Base-by-base conservation (phyloP, 2,329 filamentous ascomycete species). In the Aspergillus sojae region DNA sequence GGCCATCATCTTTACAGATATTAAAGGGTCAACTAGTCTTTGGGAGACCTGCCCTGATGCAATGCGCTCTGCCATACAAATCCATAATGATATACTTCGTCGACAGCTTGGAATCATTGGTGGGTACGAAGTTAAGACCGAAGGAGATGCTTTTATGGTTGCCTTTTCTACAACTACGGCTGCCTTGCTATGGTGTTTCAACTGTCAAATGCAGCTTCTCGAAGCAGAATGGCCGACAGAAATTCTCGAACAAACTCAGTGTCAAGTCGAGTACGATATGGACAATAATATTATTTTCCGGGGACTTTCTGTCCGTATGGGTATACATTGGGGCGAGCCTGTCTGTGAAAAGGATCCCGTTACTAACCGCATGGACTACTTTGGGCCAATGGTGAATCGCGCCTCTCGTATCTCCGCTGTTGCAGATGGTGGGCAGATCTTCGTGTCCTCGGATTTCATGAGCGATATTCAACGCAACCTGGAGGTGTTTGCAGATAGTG, bases 131-230 rank as follows among this genome's bases (percentile, higher is more conserved):
- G 95, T 99, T 78, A 99, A 99, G 84, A 99, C 95, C 21, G 95
- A 99, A 92, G 95, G 95, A 70, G 95, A 99, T 79, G 95, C 95
- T 10, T 99, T 99, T 74, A 98, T 99, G 94, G 95, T 99, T 36
- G 96, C 94, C 11, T 99, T 99, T 79, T 92, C 94, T 1, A 98
- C 95, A 0, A 93, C 95, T 2, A 98, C 95, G 1, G 95, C 94
- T 10, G 95, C 95, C 5, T 81, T 99, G 56, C 85, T 99, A 9
- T 99, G 95, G 95, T 96, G 91, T 71, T 99, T 99, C 80, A 92
- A 93, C 26, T 94, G 97, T 32, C 95, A 99, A 77, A 90, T 89
- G 68, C 87, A 91, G 72, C 86, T 99, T 4, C 86, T 99, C 1
- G 92, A 97, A 68, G 92, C 96, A 23, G 87, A 89, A 70, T 99